Base-by-base conservation (phyloP, 169 alveolate genomes). In the Gregarina niphandrodes region DNA sequence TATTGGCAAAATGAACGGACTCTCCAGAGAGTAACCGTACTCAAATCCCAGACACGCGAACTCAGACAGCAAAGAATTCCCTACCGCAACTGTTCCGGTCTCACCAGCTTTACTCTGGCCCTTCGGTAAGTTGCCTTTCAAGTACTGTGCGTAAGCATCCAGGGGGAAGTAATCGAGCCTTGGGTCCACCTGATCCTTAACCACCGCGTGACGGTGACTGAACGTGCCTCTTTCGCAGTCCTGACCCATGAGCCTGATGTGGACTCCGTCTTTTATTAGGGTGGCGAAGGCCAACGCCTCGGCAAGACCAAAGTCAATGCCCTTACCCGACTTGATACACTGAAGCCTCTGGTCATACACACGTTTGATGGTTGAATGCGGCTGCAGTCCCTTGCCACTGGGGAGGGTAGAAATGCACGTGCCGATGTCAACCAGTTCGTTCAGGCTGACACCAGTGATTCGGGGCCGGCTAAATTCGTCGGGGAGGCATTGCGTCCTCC, bases 211-310 rank as follows among this genome's bases (percentile, higher is more conserved):
- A 41, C 97, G 54, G 44, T 86, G 95, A 0, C 92, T 79, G 49
- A 86, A 86, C 1, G 96, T 86, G 16, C 96, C 97, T 29, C 97
- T 70, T 51, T 80, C 85, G 23, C 80, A 80, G 46, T 87, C 97
- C 43, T 87, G 85, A 0, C 97, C 97, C 13, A 75, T 61, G 5
- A 79, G 38, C 40, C 52, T 12, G 16, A 50, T 51, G 40, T 75
- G 81, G 52, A 71, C 75, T 9, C 92, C 94, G 43, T 86, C 95
- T 9, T 72, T 47, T 4, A 83, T 63, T 6, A 86, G 66, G 4
- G 91, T 45, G 3, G 92, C 91, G 48, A 69, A 86, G 5, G 93
- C 92, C 26, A 86, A 50, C 21, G 74, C 68, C 47, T 86, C 96
- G 7, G 93, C 91, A 0, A 82, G 64, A 0, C 86, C 93, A 55